Evolutionary conservation across 768 basidiomycete species (phyloP).

Genomic region (Paxillus involutus): DNA sequence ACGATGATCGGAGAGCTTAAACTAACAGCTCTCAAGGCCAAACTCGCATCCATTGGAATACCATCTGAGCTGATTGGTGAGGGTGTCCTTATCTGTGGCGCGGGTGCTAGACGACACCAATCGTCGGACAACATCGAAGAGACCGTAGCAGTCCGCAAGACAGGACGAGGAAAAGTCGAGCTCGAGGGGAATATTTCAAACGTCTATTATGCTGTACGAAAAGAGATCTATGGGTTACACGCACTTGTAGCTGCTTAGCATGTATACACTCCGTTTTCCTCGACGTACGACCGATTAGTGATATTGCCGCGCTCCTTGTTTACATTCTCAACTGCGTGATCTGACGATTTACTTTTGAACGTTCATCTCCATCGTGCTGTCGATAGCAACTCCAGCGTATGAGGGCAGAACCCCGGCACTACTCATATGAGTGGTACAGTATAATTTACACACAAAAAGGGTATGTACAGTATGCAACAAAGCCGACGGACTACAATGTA

Average conservation of each 20-base stretch:
- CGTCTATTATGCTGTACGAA: constrained; percentile 86
- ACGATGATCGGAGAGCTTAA: constrained; percentile 98
- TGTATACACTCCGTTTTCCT: background rate
- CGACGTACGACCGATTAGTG: too few relatives aligned
- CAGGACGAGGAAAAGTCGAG: constrained; percentile 80
- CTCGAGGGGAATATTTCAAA: constrained; percentile 87
- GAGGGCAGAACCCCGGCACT: too few relatives aligned
- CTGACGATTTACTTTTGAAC: too few relatives aligned
- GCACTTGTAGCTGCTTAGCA: constrained; percentile 76
- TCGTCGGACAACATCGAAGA: constrained; percentile 52
- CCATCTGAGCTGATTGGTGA: constrained; percentile 96
- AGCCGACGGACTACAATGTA: too few relatives aligned
- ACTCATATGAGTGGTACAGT: too few relatives aligned
- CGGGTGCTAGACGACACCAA: constrained; percentile 46
- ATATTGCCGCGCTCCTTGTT: too few relatives aligned
- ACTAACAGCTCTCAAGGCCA: constrained; percentile 83
- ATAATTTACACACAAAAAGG: too few relatives aligned
- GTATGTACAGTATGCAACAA: too few relatives aligned
- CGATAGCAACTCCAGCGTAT: background rate
- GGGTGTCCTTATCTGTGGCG: constrained; percentile 89
- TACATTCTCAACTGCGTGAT: too few relatives aligned
- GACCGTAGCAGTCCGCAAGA: constrained; percentile 87
- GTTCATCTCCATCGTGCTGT: too few relatives aligned
- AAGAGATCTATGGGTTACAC: constrained; percentile 87
- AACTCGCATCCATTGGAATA: constrained; percentile 71